Percentiles rank a stretch among this genome's conserved stretches.
These are phyloP conservation scores for Beauveria sp. DNA, from an alignment of 2,329 filamentous ascomycete species.

Conservation along the genomic window DNA sequence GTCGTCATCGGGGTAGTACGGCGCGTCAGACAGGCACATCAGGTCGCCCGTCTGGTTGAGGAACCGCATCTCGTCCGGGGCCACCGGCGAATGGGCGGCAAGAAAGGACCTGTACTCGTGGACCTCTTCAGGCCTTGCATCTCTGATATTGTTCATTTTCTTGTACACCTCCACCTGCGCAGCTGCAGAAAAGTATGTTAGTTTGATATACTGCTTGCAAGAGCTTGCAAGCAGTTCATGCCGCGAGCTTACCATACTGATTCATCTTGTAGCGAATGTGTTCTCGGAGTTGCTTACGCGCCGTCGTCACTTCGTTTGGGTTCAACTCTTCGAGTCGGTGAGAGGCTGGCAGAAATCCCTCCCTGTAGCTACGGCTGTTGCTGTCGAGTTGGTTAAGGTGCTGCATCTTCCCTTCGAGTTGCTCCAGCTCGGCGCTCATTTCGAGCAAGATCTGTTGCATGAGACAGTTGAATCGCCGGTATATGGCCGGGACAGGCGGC, in stretches of 20 bases:
- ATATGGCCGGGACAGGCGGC: conserved; percentile 51
- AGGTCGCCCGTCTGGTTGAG: conserved; percentile 49
- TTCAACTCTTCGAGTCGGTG: conserved; percentile 47
- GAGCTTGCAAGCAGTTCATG: background rate
- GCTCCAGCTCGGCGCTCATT: conserved; percentile 75
- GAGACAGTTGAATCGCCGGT: conserved; percentile 72
- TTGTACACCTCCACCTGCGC: conserved; percentile 1
- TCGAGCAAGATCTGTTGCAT: conserved; percentile 78
- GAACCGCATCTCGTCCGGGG: conserved; percentile 52
- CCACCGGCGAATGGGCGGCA: conserved; percentile 44
- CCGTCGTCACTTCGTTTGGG: conserved; percentile 50
- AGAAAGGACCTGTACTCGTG: conserved; percentile 47
- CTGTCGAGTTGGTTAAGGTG: conserved; percentile 56
- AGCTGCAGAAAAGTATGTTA: conserved; percentile 42
- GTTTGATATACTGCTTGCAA: background rate
- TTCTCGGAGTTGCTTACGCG: conserved; percentile 52
- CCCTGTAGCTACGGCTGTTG: conserved; percentile 33
- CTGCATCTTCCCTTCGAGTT: conserved; percentile 72
- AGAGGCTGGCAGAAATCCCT: conserved; percentile 48
- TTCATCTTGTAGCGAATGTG: conserved; percentile 58
- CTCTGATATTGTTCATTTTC: background rate
- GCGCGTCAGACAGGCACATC: conserved; percentile 28
- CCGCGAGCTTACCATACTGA: conserved; percentile 53
- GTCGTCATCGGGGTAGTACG: background rate
- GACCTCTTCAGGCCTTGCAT: conserved; percentile 19